A percentile compares a stretch with the other conserved stretches of the same genome.
phyloP scores from a whole-genome alignment of 768 basidiomycete species.

The Hygrophorus pudorinus region DNA sequence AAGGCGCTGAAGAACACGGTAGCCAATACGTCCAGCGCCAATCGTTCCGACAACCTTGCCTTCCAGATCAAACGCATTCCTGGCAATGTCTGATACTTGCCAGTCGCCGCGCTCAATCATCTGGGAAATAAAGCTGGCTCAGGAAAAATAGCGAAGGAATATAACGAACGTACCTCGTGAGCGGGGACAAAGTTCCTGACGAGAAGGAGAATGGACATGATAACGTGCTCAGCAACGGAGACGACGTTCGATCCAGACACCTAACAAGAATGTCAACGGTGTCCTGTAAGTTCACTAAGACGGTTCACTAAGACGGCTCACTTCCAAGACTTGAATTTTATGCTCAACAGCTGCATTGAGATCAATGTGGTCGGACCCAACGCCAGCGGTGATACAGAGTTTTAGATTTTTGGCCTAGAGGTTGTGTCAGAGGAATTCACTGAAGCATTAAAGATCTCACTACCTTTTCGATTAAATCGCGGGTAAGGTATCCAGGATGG shows the following conservation, averaged over 20 bases:
- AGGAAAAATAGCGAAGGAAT: neutral
- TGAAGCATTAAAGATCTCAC: slow-evolving; percentile 2
- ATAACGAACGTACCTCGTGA: slow-evolving; percentile 53
- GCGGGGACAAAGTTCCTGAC: slow-evolving; percentile 86
- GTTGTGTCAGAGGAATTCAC: slow-evolving; percentile 2
- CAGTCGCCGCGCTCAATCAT: slow-evolving; percentile 83
- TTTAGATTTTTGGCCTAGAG: slow-evolving; percentile 79
- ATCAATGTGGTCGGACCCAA: slow-evolving; percentile 86
- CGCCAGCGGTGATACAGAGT: slow-evolving; percentile 83
- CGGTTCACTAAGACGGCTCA: slow-evolving; percentile 7
- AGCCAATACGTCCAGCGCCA: slow-evolving; percentile 73
- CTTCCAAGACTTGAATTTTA: slow-evolving; percentile 72
- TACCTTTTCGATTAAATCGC: slow-evolving; percentile 61
- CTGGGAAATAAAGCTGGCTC: slow-evolving; percentile 20
- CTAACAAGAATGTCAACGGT: slow-evolving; percentile 14
- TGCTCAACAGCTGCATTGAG: slow-evolving; percentile 79
- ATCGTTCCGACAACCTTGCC: slow-evolving; percentile 89
- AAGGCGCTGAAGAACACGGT: slow-evolving; percentile 74
- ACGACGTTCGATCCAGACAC: slow-evolving; percentile 87
- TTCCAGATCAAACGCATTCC: slow-evolving; percentile 83
- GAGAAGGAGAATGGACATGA: slow-evolving; percentile 85
- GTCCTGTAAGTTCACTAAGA: neutral
- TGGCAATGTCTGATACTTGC: slow-evolving; percentile 76
- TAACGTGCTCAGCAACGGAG: slow-evolving; percentile 84
- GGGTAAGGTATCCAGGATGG: slow-evolving; percentile 79